A percentile compares a stretch with the other conserved stretches of the same genome.
Evolutionary conservation across 179 eudicot genomes (phyloP).

Genomic region (Pouteria campechiana): DNA sequence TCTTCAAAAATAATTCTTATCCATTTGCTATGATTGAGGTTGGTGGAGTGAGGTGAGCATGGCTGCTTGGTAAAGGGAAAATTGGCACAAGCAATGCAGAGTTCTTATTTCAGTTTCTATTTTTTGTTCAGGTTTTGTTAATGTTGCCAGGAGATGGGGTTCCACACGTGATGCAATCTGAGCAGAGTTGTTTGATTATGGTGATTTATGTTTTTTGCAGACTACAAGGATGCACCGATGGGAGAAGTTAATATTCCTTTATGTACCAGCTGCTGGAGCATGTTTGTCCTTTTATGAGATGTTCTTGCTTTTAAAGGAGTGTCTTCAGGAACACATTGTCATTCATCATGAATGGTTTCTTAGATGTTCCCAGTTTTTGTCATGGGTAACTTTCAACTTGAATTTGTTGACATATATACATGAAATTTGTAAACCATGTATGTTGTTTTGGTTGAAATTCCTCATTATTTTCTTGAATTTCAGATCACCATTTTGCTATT

Average conservation of each 20-base stretch:
- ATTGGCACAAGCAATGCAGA: background rate
- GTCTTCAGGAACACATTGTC: constrained; percentile 8
- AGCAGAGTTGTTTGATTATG: background rate
- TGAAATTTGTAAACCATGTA: background rate
- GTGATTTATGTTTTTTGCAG: background rate
- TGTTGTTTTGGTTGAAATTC: constrained; percentile 1
- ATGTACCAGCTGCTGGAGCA: constrained; percentile 37
- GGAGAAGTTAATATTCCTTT: constrained; percentile 24
- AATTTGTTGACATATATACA: background rate
- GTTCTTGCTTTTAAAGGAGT: constrained; percentile 20
- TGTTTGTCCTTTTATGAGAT: constrained; percentile 31
- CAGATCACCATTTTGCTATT: constrained; percentile 40
- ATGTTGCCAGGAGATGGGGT: too few relatives aligned
- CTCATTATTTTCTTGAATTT: constrained; percentile 6
- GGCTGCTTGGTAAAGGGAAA: background rate
- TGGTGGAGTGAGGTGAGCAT: too few relatives aligned
- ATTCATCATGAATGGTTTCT: constrained; percentile 39
- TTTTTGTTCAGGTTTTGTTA: too few relatives aligned
- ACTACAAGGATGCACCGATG: constrained; percentile 16
- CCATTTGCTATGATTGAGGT: too few relatives aligned
- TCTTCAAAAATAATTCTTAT: too few relatives aligned
- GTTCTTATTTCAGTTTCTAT: background rate
- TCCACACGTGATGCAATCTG: too few relatives aligned
- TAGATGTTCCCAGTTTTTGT: constrained; percentile 33
- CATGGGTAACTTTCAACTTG: constrained; percentile 59